Conservation (phyloP, 2,329 filamentous ascomycete species). For the Colletotrichum camelliae region DNA sequence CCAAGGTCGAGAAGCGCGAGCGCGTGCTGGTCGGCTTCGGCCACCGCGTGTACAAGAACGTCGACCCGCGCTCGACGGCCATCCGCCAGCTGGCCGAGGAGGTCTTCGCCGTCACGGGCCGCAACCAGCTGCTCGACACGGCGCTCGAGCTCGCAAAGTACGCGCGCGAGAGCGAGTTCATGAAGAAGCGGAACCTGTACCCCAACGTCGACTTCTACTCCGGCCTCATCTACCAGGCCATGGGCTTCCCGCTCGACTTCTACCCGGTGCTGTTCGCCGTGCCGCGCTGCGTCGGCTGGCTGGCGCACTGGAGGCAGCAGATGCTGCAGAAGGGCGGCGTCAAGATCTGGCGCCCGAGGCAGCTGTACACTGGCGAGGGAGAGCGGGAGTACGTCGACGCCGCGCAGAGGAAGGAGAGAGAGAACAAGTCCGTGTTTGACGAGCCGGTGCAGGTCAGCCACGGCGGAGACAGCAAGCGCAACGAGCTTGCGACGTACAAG, state of each 20-base stretch:
- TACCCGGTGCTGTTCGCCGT: slow-evolving; percentile 58
- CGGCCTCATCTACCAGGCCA: slow-evolving; percentile 56
- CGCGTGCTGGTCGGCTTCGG: slow-evolving; percentile 60
- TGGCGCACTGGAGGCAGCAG: slow-evolving; percentile 58
- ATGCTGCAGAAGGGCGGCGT: slow-evolving; percentile 50
- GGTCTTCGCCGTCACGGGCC: slow-evolving; percentile 54
- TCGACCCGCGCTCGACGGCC: slow-evolving; percentile 56
- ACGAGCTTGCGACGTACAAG: slow-evolving; percentile 42
- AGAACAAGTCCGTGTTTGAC: slow-evolving; percentile 35
- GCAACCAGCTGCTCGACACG: slow-evolving; percentile 57
- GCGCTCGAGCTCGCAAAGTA: slow-evolving; percentile 51
- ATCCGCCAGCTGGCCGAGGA: slow-evolving; percentile 54
- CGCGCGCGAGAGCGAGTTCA: slow-evolving; percentile 51
- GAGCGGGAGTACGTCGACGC: slow-evolving; percentile 49
- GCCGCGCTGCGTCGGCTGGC: slow-evolving; percentile 55
- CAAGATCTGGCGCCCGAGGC: slow-evolving; percentile 56
- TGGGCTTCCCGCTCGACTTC: slow-evolving; percentile 59
- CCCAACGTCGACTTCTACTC: slow-evolving; percentile 60
- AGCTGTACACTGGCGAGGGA: slow-evolving; percentile 51
- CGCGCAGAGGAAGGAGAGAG: slow-evolving; percentile 35
- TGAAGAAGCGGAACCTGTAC: slow-evolving; percentile 53
- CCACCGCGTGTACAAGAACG: slow-evolving; percentile 59
- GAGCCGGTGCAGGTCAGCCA: slow-evolving; percentile 41
- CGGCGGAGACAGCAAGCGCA: slow-evolving; percentile 48
- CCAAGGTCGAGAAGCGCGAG: slow-evolving; percentile 54